Base-by-base conservation (phyloP, 352 stramenopile genomes). In the Globisporangium radiosum region DNA sequence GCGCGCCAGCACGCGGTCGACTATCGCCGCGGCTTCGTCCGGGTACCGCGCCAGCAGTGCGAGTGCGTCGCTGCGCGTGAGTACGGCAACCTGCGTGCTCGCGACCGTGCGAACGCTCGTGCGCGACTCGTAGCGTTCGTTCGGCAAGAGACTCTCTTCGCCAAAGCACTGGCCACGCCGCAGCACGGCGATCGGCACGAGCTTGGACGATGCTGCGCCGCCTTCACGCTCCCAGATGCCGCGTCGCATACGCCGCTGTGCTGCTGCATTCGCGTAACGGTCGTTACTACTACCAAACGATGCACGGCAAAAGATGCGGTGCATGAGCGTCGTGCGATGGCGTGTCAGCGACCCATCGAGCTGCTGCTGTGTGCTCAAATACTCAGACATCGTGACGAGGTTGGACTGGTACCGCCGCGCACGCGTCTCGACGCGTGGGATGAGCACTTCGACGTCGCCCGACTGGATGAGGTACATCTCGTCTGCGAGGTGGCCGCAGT, bases 401-500 rank as follows among this genome's bases (percentile, higher is more conserved):
- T 43, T 47, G 15, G 59, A 42, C 5, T 49, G 40, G 19, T 56
- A 47, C n/a, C 66, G 64, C 0, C 45, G 45, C 14, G 2, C 19
- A 15, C 47, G 47, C 14, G 43, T 65, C 52, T 14, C 57, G 19
- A 43, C 56, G 43, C 4, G 70, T 4, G 77, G 65, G 3, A 87
- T 58, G 10, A 88, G 55, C 15, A 81, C 65, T 49, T 90, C 80
- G 2, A 74, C 69, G 25, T 82, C 74, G 1, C 80, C 80, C 36
- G 67, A 81, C n/a, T 88, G 72, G 5, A 87, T 67, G 4, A 90
- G 71, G 37, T 83, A 90, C 37, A 88, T 74, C 38, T 87, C 75
- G 7, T 48, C 73, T 0, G 75, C 78, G 39, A 82, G 53, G 47
- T 81, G 76, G 0, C 78, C 80, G 52, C 78, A 70, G n/a, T 74